phyloP scores from a whole-genome alignment of 768 basidiomycete genomes.

The Agrocybe pediades region DNA sequence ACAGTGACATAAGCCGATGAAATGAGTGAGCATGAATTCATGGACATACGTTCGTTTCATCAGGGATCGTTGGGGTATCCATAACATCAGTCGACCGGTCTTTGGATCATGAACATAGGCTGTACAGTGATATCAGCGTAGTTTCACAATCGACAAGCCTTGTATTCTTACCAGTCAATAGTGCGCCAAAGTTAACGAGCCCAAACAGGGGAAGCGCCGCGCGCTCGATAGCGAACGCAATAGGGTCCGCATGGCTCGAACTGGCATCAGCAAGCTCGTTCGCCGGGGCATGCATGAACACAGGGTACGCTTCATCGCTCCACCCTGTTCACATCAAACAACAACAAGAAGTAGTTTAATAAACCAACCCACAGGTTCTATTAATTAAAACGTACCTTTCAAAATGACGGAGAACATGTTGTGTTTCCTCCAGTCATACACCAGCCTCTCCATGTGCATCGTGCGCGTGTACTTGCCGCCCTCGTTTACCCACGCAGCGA shows the following conservation, averaged over 20 bases:
- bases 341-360: no score
- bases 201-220: constrained; percentile 47
- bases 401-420: constrained; percentile 28
- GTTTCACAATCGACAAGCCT: no score
- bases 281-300: constrained; percentile 27
- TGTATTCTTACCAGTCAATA: constrained; percentile 36
- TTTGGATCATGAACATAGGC: constrained; percentile 35
- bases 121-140: no score
- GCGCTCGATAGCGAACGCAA: constrained; percentile 44
- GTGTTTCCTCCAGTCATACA: constrained; percentile 30
- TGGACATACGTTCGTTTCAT: constrained; percentile 40
- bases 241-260: no score
- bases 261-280: constrained; percentile 2
- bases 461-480: constrained; percentile 32
- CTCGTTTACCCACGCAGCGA: constrained; percentile 36
- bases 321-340: constrained; percentile 21
- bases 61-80: constrained; percentile 42
- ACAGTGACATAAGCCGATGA: background rate
- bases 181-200: constrained; percentile 43
- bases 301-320: constrained; percentile 36
- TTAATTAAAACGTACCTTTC: constrained; percentile 21
- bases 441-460: constrained; percentile 31
- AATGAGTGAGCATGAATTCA: background rate
- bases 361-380: no score
- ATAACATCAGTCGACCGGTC: constrained; percentile 30